phyloP scores from a whole-genome alignment of 2,329 filamentous ascomycete species.

The Camptophora hylomeconis region DNA sequence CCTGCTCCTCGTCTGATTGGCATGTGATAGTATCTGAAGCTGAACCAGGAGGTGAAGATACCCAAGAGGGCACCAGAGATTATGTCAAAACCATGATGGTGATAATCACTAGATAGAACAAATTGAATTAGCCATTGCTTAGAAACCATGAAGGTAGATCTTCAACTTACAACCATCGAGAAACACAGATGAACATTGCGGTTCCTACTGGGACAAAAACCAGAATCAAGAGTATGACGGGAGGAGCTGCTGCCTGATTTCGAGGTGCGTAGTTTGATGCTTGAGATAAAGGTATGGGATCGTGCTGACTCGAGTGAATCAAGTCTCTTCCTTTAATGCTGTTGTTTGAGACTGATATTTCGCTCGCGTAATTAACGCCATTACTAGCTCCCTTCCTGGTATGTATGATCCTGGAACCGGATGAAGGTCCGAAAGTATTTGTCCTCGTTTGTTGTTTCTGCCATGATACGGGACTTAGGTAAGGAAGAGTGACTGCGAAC shows the following conservation, averaged over 20 bases:
- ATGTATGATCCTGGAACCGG: too few species aligned
- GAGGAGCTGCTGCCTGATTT: slow-evolving; percentile 67
- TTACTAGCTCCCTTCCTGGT: too few species aligned
- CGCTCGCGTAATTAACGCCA: too few species aligned
- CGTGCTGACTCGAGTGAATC: too few species aligned
- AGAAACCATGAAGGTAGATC: too few species aligned
- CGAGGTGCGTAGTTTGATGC: slow-evolving; percentile 37
- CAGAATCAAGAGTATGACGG: slow-evolving; percentile 62
- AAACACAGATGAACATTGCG: slow-evolving; percentile 70
- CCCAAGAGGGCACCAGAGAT: slow-evolving; percentile 75
- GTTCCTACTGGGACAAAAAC: slow-evolving; percentile 58
- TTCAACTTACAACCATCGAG: slow-evolving; percentile 82
- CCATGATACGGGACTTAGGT: background rate
- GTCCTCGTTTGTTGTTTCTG: too few species aligned
- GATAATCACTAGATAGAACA: too few species aligned
- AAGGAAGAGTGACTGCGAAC: slow-evolving; percentile 33
- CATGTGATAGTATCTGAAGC: slow-evolving; percentile 76
- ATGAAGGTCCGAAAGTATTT: too few species aligned
- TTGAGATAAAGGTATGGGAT: slow-evolving; percentile 22
- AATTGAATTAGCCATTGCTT: too few species aligned
- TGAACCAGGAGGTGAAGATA: slow-evolving; percentile 54
- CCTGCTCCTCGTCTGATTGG: slow-evolving; percentile 67
- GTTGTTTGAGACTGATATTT: too few species aligned
- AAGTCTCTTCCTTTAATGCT: too few species aligned
- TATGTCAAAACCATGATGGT: slow-evolving; percentile 88